These are phyloP conservation scores for Blastobotrys parvus DNA, from an alignment of 805 yeast species.

Conservation along the genomic window DNA sequence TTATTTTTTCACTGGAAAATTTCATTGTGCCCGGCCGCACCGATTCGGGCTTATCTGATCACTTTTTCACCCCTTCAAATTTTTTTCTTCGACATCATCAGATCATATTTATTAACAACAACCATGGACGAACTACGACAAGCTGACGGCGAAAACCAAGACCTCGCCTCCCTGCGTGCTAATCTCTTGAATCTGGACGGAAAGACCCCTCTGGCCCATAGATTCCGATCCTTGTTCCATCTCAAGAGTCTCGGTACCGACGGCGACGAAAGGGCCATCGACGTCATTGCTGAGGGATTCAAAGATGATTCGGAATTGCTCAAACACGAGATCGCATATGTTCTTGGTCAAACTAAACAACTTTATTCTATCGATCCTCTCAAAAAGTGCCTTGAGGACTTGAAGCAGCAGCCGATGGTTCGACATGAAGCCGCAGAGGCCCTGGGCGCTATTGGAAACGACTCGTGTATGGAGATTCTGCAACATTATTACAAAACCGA, in stretches of 20 bases:
- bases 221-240: constrained; percentile 92
- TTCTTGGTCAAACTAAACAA: constrained; percentile 90
- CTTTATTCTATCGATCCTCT: constrained; percentile 67
- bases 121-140: constrained; percentile 20
- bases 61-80: not conserved
- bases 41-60: not conserved
- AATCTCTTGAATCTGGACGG: constrained; percentile 37
- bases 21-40: not conserved
- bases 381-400: constrained; percentile 58
- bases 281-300: constrained; percentile 80
- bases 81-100: not conserved
- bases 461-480: constrained; percentile 58
- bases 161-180: constrained; percentile 16
- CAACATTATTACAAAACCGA: constrained; percentile 59
- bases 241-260: constrained; percentile 81
- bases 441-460: constrained; percentile 88
- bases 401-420: constrained; percentile 76
- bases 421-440: constrained; percentile 99
- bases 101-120: not conserved
- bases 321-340: constrained; percentile 97
- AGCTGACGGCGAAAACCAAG: constrained; percentile 15
- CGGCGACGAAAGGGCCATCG: constrained; percentile 54
- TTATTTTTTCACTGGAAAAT: not conserved
- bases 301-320: constrained; percentile 75
- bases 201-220: constrained; percentile 62